A percentile compares a stretch with the other conserved stretches of the same genome.
These are phyloP conservation scores for Collybia sp. DNA, from an alignment of 768 basidiomycete species.

Conservation along the genomic window DNA sequence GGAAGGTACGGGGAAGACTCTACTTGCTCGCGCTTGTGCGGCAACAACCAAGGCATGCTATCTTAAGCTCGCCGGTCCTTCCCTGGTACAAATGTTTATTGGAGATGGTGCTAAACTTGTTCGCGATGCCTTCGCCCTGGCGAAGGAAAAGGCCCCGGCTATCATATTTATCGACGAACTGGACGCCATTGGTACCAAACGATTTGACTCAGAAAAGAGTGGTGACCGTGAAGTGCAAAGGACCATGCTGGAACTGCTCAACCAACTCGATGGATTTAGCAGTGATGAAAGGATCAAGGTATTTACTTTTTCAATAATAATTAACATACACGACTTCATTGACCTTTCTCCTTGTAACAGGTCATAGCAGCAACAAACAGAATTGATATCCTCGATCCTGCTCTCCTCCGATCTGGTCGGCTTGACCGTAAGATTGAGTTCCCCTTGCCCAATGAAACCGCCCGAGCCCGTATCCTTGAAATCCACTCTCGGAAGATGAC, in stretches of 20 bases:
- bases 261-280: conserved; percentile 97
- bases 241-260: conserved; percentile 98
- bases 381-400: conserved; percentile 97
- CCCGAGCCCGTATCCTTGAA: conserved; percentile 93
- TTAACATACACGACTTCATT: conserved; percentile 4
- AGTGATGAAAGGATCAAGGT: conserved; percentile 98
- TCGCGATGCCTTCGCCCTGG: conserved; percentile 95
- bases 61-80: conserved; percentile 95
- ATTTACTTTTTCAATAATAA: conserved; percentile 11
- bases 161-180: conserved; percentile 99
- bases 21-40: conserved; percentile 96
- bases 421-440: conserved; percentile 99
- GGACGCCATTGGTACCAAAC: conserved; percentile 98
- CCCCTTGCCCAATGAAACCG: conserved; percentile 92
- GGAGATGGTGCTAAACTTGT: conserved; percentile 99
- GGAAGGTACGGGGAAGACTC: conserved; percentile 89
- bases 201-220: conserved; percentile 98
- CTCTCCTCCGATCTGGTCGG: conserved; percentile 95
- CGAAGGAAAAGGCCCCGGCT: conserved; percentile 97
- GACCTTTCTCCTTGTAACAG: conserved; percentile 32
- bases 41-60: conserved; percentile 98
- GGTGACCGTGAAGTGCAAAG: conserved; percentile 99
- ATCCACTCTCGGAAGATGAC: conserved; percentile 98
- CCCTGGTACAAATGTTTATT: conserved; percentile 99
- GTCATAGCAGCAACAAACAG: conserved; percentile 99